Percentiles rank a stretch among this genome's conserved stretches.
Conservation (phyloP, 768 basidiomycete genomes). For the Mycena belliarum region DNA sequence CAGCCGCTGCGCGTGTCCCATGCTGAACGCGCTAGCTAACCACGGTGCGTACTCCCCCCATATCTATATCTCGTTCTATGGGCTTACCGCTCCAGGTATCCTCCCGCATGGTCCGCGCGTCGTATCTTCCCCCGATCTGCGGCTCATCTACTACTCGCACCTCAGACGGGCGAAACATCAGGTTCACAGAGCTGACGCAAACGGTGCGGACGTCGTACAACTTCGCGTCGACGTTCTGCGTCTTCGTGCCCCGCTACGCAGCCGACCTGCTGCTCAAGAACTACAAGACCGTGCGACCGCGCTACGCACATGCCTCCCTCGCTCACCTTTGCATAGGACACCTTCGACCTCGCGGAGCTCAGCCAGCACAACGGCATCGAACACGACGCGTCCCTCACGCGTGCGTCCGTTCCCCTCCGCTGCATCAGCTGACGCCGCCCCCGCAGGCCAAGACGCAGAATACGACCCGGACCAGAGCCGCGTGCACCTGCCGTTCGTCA, state of each 20-base stretch:
- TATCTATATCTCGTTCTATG: too few species aligned
- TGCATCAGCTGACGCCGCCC: too few species aligned
- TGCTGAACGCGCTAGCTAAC: conserved; percentile 56
- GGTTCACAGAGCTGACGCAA: not conserved
- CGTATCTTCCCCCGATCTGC: not conserved
- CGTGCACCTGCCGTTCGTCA: conserved; percentile 35
- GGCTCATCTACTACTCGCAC: not conserved
- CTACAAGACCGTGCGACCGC: not conserved
- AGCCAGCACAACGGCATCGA: not conserved
- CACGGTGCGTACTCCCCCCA: conserved; percentile 39
- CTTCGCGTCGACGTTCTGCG: not conserved
- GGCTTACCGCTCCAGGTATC: not conserved
- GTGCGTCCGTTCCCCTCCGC: not conserved
- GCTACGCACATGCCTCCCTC: too few species aligned
- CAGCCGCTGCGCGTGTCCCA: conserved; percentile 53
- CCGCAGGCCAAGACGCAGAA: conserved; percentile 52
- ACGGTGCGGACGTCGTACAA: not conserved
- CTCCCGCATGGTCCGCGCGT: not conserved
- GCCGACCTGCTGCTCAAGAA: not conserved
- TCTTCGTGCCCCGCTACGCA: not conserved
- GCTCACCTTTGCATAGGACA: not conserved
- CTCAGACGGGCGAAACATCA: not conserved
- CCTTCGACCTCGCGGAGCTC: not conserved
- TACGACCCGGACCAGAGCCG: conserved; percentile 39
- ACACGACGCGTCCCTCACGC: not conserved